Conservation (phyloP, 2,329 filamentous ascomycete species). For the Grosmannia huntii region DNA sequence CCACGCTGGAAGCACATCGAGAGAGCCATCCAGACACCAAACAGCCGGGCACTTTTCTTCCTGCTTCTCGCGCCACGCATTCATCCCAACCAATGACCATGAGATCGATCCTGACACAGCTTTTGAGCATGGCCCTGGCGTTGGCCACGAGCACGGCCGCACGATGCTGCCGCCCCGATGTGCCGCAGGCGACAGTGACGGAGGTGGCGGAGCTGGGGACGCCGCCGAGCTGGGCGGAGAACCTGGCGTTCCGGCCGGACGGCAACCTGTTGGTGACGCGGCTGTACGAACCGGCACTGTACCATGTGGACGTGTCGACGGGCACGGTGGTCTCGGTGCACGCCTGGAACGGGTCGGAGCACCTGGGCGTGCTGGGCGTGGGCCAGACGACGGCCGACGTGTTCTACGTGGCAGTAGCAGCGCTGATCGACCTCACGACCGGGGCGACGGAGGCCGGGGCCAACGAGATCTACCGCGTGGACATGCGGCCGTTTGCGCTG, state of each 20-base stretch:
- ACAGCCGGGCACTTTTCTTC: too few species aligned
- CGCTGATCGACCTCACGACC: constrained; percentile 12
- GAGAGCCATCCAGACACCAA: too few species aligned
- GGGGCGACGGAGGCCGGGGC: constrained; percentile 7
- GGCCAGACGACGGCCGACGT: constrained; percentile 19
- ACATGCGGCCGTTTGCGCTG: constrained; percentile 12
- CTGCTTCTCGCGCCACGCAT: neutral
- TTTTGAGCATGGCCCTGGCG: neutral
- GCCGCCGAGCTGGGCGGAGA: constrained; percentile 18
- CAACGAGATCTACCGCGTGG: constrained; percentile 14
- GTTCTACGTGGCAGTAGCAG: constrained; percentile 19
- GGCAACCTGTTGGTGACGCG: constrained; percentile 22
- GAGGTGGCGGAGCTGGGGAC: neutral
- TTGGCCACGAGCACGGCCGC: neutral
- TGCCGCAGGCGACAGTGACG: neutral
- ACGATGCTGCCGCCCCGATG: neutral
- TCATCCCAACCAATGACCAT: neutral
- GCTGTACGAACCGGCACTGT: constrained; percentile 17
- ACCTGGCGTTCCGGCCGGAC: constrained; percentile 23
- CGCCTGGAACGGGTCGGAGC: constrained; percentile 13
- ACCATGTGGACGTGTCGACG: constrained; percentile 19
- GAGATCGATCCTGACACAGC: neutral
- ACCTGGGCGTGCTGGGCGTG: constrained; percentile 20
- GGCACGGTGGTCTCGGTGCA: constrained; percentile 16
- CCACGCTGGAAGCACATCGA: too few species aligned